phyloP scores from a whole-genome alignment of 257 asterid genomes.

The Nyctanthes arbortristis region DNA sequence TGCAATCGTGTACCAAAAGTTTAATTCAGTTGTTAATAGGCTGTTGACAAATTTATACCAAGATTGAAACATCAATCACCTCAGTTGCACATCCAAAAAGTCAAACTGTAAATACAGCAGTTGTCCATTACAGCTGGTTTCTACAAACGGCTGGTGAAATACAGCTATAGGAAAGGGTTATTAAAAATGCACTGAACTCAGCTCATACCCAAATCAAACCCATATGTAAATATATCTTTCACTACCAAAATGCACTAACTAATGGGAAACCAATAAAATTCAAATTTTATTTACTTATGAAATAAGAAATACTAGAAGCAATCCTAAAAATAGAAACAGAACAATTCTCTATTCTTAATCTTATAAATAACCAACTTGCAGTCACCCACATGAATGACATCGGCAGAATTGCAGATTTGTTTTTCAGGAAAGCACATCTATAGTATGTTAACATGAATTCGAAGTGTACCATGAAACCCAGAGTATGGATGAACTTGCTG shows the following conservation, averaged over 20 bases:
- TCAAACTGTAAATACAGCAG: neutral
- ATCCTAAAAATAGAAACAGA: constrained; percentile 15
- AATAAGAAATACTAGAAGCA: constrained; percentile 9
- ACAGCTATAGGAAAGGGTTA: constrained; percentile 4
- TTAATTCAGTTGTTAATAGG: constrained; percentile 13
- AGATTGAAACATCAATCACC: neutral
- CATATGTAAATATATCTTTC: neutral
- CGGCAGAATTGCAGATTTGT: neutral
- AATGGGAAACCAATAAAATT: constrained; percentile 4
- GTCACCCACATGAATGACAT: constrained; percentile 10
- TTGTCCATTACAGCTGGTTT: neutral
- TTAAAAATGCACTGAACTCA: neutral
- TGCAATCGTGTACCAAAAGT: constrained; percentile 1
- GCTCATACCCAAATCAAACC: neutral
- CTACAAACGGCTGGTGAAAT: neutral
- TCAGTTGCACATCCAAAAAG: neutral
- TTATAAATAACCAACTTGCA: constrained; percentile 6
- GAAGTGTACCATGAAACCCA: constrained; percentile 80
- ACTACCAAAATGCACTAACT: neutral
- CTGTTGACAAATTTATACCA: neutral
- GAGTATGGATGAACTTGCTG: constrained; percentile 69
- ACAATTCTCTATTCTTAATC: constrained; percentile 3
- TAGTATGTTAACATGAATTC: constrained; percentile 21
- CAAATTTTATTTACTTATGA: constrained; percentile 1
- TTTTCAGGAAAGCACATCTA: constrained; percentile 12